Conservation (phyloP, 1,139 yeast genomes). For the Candida sp. region DNA sequence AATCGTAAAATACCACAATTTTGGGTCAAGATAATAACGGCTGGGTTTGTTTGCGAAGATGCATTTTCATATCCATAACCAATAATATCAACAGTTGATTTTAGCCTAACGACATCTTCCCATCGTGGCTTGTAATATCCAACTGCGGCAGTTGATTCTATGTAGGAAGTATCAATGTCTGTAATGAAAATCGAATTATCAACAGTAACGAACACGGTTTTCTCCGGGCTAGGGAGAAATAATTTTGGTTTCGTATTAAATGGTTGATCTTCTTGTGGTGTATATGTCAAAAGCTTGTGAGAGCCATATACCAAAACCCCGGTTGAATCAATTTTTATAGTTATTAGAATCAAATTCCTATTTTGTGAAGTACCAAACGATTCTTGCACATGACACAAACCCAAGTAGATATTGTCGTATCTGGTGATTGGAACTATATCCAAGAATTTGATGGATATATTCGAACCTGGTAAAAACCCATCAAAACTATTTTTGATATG, state of each 20-base stretch:
- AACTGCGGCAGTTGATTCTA: constrained; percentile 21
- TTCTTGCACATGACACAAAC: constrained; percentile 37
- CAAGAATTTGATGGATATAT: constrained; percentile 36
- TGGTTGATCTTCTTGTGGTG: constrained; percentile 9
- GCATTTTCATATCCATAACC: constrained; percentile 59
- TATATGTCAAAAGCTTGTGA: constrained; percentile 41
- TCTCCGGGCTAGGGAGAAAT: constrained; percentile 57
- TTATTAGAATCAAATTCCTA: constrained; percentile 43
- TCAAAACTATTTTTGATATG: constrained; percentile 35
- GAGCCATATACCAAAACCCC: constrained; percentile 60
- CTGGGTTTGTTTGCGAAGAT: constrained; percentile 28
- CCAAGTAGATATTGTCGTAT: constrained; percentile 42
- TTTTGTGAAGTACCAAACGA: constrained; percentile 13
- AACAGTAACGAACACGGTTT: constrained; percentile 62
- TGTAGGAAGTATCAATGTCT: constrained; percentile 50
- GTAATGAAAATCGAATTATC: constrained; percentile 62
- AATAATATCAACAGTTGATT: constrained; percentile 48
- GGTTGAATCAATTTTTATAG: constrained; percentile 51
- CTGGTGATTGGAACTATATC: constrained; percentile 47
- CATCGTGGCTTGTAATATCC: constrained; percentile 58
- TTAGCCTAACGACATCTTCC: constrained; percentile 73
- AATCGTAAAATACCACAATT: constrained; percentile 63
- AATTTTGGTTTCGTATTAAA: constrained; percentile 41
- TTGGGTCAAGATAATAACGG: constrained; percentile 49
- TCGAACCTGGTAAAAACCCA: constrained; percentile 36